Base-by-base conservation (phyloP, 176 grass and related monocot species). In the Triticum aestivum region DNA sequence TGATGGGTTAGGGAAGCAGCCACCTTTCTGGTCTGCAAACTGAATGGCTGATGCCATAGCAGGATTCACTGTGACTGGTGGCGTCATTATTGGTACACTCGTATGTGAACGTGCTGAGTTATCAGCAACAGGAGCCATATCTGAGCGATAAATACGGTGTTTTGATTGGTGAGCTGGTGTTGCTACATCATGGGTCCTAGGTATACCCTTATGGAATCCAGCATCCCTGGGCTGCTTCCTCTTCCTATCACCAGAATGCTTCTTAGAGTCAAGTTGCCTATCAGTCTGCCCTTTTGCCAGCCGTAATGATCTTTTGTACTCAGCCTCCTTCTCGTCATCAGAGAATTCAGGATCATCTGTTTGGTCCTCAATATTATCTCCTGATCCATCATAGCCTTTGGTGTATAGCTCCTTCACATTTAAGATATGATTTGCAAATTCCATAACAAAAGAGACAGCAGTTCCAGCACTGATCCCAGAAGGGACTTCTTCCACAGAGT, bases 241-340 rank as follows among this genome's bases (percentile, higher is more conserved):
- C 89, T 92, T 92, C 69, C 29, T 91, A 70, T 89, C 77, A 82
- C 51, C 30, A 79, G 38, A 86, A 87, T 27, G 56, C 52, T 92
- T 80, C 26, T 79, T 79, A 79, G 79, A 47, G 39, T 81, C 88
- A 6, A 72, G 73, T 39, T 73, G 84, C 61, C 69, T 90, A 85
- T 90, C 75, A 85, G 73, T 88, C 54, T 39, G 88, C 64, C 90
- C 86, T 89, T 95, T 94, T 68, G 90, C 78, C 42, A 79, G 64
- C 17, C 82, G 86, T 18, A 95, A 70, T 32, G 86, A 90, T 64
- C 81, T 88, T 83, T 82, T 95, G 87, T 92, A 98, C 74, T 95
- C 90, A 21, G 88, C 89, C 83, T 98, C 96, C 79, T 94, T 79
- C 84, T 98, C 96, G 42, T 98, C 96, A 82, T 95, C 93, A 86